Evolutionary conservation across 768 basidiomycete species (phyloP).

Genomic region (Serendipita sp.): DNA sequence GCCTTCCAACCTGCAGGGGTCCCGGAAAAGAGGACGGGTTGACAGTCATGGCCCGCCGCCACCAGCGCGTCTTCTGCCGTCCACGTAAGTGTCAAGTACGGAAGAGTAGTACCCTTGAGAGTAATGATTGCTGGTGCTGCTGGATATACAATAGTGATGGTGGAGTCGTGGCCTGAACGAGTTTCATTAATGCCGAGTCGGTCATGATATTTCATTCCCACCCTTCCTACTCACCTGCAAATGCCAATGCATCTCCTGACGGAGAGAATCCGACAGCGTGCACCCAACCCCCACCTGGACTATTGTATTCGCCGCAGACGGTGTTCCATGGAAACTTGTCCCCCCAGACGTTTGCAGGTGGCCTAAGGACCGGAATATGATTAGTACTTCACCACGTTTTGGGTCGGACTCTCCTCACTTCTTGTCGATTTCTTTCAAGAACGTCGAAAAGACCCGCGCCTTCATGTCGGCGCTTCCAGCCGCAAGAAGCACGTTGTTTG

Average conservation of each 20-base stretch:
- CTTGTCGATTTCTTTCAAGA: constrained; percentile 94
- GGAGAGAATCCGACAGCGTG: constrained; percentile 93
- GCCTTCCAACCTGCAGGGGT: constrained; percentile 57
- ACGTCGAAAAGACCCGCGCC: constrained; percentile 93
- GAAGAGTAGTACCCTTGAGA: constrained; percentile 63
- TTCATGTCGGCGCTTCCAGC: constrained; percentile 97
- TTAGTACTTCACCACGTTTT: neutral
- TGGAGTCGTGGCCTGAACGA: constrained; percentile 75
- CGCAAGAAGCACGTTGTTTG: constrained; percentile 93
- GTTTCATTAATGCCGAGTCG: neutral
- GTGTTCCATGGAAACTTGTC: constrained; percentile 96
- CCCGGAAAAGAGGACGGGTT: constrained; percentile 76
- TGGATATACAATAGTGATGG: constrained; percentile 85
- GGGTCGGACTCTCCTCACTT: constrained; percentile 32
- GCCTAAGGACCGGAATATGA: constrained; percentile 29
- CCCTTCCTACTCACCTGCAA: constrained; percentile 50
- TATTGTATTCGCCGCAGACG: constrained; percentile 82
- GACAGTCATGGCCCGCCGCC: constrained; percentile 95
- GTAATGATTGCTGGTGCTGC: constrained; percentile 42
- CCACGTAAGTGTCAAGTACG: constrained; percentile 75
- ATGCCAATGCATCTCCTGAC: constrained; percentile 85
- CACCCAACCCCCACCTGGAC: constrained; percentile 91
- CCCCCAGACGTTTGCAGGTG: constrained; percentile 86
- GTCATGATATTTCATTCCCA: neutral
- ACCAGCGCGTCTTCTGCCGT: constrained; percentile 66